Percentiles rank a stretch among this genome's conserved stretches.
phyloP scores from a whole-genome alignment of 73 alveolate species.

The Blepharisma stoltei region DNA sequence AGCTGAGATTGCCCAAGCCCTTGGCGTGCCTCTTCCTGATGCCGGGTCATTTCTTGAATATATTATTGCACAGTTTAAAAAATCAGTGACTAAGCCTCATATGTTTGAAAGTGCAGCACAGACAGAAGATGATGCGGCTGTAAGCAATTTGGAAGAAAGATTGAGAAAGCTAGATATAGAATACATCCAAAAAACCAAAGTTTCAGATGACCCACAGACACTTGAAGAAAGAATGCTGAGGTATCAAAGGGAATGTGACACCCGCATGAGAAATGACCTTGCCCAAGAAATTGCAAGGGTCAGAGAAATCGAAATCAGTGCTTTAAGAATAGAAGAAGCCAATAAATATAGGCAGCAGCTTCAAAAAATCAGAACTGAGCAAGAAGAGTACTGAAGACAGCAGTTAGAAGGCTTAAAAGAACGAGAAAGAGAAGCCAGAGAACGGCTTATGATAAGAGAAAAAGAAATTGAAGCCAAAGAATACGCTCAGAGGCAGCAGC shows the following conservation, averaged over 20 bases:
- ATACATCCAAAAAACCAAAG: slow-evolving; percentile 33
- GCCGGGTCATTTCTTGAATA: slow-evolving; percentile 36
- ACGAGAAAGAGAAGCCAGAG: slow-evolving; percentile 56
- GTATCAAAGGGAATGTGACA: slow-evolving; percentile 55
- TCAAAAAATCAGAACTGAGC: slow-evolving; percentile 51
- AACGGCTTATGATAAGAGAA: slow-evolving; percentile 45
- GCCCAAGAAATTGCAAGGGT: slow-evolving; percentile 50
- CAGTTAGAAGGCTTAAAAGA: slow-evolving; percentile 49
- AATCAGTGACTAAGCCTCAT: slow-evolving; percentile 34
- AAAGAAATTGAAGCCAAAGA: slow-evolving; percentile 54
- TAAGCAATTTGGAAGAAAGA: slow-evolving; percentile 46
- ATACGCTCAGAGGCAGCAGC: slow-evolving; percentile 51
- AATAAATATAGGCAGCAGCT: slow-evolving; percentile 51
- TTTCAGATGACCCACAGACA: slow-evolving; percentile 51
- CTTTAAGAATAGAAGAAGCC: slow-evolving; percentile 60
- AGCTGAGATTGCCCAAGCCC: slow-evolving; percentile 49
- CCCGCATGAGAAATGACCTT: slow-evolving; percentile 43
- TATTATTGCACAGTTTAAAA: slow-evolving; percentile 37
- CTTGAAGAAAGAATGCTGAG: slow-evolving; percentile 66
- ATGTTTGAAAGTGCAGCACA: slow-evolving; percentile 33
- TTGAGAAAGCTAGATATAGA: slow-evolving; percentile 39
- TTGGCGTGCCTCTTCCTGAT: slow-evolving; percentile 35
- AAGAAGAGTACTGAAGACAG: slow-evolving; percentile 48
- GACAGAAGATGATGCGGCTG: slow-evolving; percentile 55
- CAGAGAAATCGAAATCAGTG: slow-evolving; percentile 53